Percentiles rank a stretch among this genome's conserved stretches.
phyloP scores from a whole-genome alignment of 805 yeast genomes.

The Saccharomycopsis sp. region DNA sequence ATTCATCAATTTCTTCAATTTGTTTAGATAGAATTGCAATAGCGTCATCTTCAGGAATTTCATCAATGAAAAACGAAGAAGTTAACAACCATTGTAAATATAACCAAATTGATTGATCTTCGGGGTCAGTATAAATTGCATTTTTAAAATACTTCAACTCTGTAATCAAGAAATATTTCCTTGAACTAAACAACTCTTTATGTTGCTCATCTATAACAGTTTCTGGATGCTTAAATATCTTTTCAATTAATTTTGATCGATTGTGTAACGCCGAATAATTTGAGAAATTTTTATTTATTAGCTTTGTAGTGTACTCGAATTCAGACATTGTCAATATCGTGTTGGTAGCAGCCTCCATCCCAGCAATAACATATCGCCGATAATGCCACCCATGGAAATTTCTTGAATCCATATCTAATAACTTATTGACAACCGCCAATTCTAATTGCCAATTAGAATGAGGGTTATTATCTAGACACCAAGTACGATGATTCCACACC shows the following conservation, averaged over 20 bases:
- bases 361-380: slow-evolving; percentile 59
- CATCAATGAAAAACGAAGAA: slow-evolving; percentile 32
- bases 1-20: slow-evolving; percentile 40
- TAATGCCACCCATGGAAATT: slow-evolving; percentile 97
- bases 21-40: slow-evolving; percentile 25
- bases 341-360: slow-evolving; percentile 26
- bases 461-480: slow-evolving; percentile 59
- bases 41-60: slow-evolving; percentile 31
- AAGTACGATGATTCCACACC: slow-evolving; percentile 91
- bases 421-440: slow-evolving; percentile 56
- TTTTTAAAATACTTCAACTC: slow-evolving; percentile 69
- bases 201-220: slow-evolving; percentile 16
- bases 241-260: slow-evolving; percentile 61
- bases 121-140: slow-evolving; percentile 89
- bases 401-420: slow-evolving; percentile 68
- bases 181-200: slow-evolving; percentile 27
- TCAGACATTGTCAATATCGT: slow-evolving; percentile 40
- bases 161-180: slow-evolving; percentile 33
- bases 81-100: slow-evolving; percentile 75
- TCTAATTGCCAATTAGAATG: slow-evolving; percentile 64
- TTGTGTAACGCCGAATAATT: slow-evolving; percentile 97
- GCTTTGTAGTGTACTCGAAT: slow-evolving; percentile 67
- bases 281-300: slow-evolving; percentile 77
- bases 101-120: slow-evolving; percentile 90
- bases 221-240: slow-evolving; percentile 31